Conservation (phyloP, 108 stramenopile genomes). For the Skeletonema grethae region DNA sequence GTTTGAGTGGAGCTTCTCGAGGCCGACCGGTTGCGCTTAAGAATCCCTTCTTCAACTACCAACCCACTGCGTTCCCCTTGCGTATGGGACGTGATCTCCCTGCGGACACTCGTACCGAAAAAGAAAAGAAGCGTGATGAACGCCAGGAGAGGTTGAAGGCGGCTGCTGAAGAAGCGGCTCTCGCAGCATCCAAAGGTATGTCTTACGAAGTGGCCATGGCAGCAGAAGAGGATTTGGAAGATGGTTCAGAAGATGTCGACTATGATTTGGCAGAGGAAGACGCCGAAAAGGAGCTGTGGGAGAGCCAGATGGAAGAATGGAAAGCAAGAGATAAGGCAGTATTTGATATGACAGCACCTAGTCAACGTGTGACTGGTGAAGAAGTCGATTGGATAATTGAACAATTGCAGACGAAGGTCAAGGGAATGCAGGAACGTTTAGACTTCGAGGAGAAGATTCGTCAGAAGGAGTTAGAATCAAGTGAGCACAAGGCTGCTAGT, state of each 20-base stretch:
- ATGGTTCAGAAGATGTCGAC: conserved; percentile 52
- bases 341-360: conserved; percentile 46
- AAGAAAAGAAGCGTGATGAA: conserved; percentile 84
- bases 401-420: conserved; percentile 57
- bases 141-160: conserved; percentile 72
- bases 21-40: conserved; percentile 71
- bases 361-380: conserved; percentile 49
- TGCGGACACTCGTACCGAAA: conserved; percentile 73
- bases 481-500: conserved; percentile 6
- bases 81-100: conserved; percentile 68
- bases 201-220: conserved; percentile 52
- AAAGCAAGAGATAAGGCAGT: conserved; percentile 37
- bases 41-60: conserved; percentile 61
- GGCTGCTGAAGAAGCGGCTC: conserved; percentile 64
- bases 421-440: conserved; percentile 77
- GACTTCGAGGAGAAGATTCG: conserved; percentile 77
- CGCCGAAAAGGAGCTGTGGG: conserved; percentile 80
- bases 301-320: conserved; percentile 57
- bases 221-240: conserved; percentile 52
- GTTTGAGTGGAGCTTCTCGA: conserved; percentile 45
- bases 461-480: conserved; percentile 30
- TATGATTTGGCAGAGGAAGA: conserved; percentile 67
- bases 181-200: conserved; percentile 41
- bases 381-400: conserved; percentile 81
- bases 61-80: conserved; percentile 65